These are phyloP conservation scores for Herpetospermum pedunculosum DNA, from an alignment of 306 rosid species.

Conservation along the genomic window DNA sequence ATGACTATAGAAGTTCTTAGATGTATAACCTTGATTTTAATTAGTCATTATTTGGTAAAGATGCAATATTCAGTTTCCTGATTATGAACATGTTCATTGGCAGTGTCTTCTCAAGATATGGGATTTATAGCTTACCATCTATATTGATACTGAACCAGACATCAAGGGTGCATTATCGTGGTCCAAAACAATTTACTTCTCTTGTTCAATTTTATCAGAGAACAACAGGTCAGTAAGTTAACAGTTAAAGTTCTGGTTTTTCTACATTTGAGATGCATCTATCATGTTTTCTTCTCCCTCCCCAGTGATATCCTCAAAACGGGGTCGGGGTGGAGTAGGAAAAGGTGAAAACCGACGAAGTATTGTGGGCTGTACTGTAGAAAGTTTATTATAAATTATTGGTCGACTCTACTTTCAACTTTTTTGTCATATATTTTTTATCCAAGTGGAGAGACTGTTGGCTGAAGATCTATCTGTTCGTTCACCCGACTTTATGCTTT, in stretches of 20 bases:
- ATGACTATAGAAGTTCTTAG: neutral
- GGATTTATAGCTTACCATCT: conserved; percentile 66
- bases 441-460: too few species aligned
- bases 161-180: conserved; percentile 40
- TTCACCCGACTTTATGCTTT: too few species aligned
- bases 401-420: neutral
- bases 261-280: neutral
- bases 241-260: neutral
- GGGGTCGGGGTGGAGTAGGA: neutral
- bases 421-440: neutral
- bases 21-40: neutral
- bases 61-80: neutral
- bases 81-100: conserved; percentile 13
- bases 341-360: neutral
- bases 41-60: neutral
- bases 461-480: too few species aligned
- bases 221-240: conserved; percentile 43
- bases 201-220: conserved; percentile 50
- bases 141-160: conserved; percentile 57
- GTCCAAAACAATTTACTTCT: conserved; percentile 28
- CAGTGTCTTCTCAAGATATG: conserved; percentile 58
- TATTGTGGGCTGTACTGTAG: neutral
- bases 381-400: neutral
- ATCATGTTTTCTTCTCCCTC: neutral
- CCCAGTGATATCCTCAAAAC: neutral